Evolutionary conservation across 305 asterid genomes (phyloP).

Genomic region (Fraxinus sp.): DNA sequence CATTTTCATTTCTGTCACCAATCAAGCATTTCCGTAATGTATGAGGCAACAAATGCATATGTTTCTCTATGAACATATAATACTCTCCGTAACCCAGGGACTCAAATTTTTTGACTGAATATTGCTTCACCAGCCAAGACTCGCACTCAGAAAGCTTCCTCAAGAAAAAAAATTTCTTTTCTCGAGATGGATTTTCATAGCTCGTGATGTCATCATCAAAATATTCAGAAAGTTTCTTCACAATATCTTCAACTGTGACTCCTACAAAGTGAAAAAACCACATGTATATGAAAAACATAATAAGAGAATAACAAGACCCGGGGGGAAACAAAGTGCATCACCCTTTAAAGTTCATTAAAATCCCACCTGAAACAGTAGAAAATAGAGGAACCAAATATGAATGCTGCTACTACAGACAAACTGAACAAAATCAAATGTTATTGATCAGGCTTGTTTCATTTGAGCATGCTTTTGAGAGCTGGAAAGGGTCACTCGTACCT

Average conservation of each 20-base stretch:
- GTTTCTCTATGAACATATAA: conserved; percentile 63
- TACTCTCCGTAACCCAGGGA: conserved; percentile 81
- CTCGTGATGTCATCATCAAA: conserved; percentile 45
- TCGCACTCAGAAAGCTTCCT: conserved; percentile 71
- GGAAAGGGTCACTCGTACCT: neutral
- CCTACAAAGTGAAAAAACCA: conserved; percentile 39
- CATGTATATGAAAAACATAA: conserved; percentile 5
- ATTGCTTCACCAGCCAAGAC: conserved; percentile 62
- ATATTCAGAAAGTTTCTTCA: conserved; percentile 55
- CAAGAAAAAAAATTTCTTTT: conserved; percentile 45
- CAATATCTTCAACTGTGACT: conserved; percentile 62
- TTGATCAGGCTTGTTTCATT: conserved; percentile 7
- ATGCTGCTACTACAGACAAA: conserved; percentile 8
- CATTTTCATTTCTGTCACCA: conserved; percentile 42
- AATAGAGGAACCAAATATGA: neutral
- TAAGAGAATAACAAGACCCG: conserved; percentile 15
- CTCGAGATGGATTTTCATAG: conserved; percentile 30
- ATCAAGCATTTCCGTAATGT: conserved; percentile 48
- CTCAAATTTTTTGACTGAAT: conserved; percentile 53
- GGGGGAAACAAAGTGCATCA: neutral
- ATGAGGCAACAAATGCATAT: conserved; percentile 52
- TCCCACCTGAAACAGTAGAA: neutral
- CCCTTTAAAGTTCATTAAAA: conserved; percentile 17
- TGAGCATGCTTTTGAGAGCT: conserved; percentile 20
- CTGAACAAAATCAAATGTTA: conserved; percentile 1